Evolutionary conservation across 176 grass and related monocot species (phyloP).

Genomic region (Zoysia japonica): DNA sequence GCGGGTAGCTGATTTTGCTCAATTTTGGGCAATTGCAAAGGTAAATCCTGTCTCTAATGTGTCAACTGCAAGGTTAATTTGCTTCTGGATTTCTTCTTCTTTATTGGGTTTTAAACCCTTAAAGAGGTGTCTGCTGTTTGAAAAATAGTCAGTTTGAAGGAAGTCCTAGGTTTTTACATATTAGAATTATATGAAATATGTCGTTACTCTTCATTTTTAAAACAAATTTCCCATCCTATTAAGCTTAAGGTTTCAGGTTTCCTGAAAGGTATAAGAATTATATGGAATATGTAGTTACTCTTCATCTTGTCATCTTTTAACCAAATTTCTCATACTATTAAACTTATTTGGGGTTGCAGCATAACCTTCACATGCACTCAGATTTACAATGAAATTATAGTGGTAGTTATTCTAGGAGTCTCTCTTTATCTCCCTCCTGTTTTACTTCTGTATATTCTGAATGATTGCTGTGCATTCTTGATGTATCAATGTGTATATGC

Average conservation of each 20-base stretch:
- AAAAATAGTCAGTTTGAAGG: neutral
- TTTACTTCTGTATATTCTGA: neutral
- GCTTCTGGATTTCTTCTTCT: conserved; percentile 37
- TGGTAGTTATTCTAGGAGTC: neutral
- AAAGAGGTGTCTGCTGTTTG: conserved; percentile 11
- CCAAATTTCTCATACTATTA: neutral
- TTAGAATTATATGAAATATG: neutral
- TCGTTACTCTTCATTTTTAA: conserved; percentile 12
- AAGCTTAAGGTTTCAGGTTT: neutral
- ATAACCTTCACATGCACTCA: neutral
- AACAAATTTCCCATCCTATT: neutral
- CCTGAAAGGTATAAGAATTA: neutral
- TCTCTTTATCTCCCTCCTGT: neutral
- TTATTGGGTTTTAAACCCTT: conserved; percentile 41
- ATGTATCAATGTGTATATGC: neutral
- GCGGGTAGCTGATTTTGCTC: conserved; percentile 99
- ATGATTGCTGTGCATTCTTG: neutral
- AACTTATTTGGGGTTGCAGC: neutral
- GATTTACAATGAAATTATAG: neutral
- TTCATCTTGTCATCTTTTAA: neutral
- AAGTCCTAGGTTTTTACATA: neutral
- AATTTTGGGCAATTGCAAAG: conserved; percentile 99
- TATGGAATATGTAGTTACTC: neutral
- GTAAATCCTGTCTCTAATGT: conserved; percentile 77
- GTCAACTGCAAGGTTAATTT: conserved; percentile 62